Base-by-base conservation (phyloP, 495 filamentous ascomycete genomes). In the Echria macrotheca region DNA sequence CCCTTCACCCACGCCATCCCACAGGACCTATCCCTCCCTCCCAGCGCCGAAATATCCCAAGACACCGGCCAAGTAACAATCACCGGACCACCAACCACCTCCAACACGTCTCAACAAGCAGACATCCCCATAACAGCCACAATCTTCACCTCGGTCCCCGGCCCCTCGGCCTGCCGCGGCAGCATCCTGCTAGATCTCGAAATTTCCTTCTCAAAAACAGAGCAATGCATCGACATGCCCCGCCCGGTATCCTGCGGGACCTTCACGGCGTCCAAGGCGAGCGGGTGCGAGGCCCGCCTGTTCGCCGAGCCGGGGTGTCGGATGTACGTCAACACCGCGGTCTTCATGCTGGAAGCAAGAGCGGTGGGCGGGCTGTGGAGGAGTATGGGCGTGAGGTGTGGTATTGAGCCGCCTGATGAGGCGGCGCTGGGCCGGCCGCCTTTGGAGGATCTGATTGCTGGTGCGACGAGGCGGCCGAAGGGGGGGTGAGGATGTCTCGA, bases 251-350 rank as follows among this genome's bases (percentile, higher is more conserved):
- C 65, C 29, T 72, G 69, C 48, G 69, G 51, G 12, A 58, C 31
- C 19, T 72, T 72, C 36, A 17, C 65, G 7, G 68, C 59, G 35
- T 67, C 61, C 37, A 64, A 64, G 48, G 57, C 56, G 5, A 63
- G 64, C 31, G 67, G 69, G 1, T 72, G 69, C 46, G 55, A 70
- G 52, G 69, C 63, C 19, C 59, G 61, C 24, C 38, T 72, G n/a
- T 72, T 72, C 26, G 56, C 59, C 32, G 66, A 72, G 50, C 54
- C 50, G 1, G 57, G 59, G 8, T 72, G 69, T 32, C 25, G 48
- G 11, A 56, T 58, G 42, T 72, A 63, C 37, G 44, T 64, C 28
- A 72, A 70, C 36, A 59, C 69, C 4, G 69, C 65, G 22, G 69
- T 72, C 2, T 72, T 72, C 23, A 52, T 61, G 1, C 66, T 66